Evolutionary conservation across 257 asterid genomes (phyloP), one percentile per base, ranked within the genome.

Genomic region (Salvia splendens): DNA sequence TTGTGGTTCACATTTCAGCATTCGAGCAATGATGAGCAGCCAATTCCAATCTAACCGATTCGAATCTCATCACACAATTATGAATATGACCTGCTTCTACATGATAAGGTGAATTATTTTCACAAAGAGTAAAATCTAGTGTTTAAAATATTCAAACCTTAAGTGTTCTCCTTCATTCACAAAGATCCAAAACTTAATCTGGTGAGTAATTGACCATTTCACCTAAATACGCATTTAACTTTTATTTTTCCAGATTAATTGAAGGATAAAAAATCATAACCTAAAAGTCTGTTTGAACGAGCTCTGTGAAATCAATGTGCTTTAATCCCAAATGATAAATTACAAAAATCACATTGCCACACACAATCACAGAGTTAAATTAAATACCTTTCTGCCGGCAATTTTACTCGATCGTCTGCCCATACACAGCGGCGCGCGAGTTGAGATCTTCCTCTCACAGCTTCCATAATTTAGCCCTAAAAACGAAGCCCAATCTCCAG

Each of bases 381-480:
- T 2, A 10, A 42, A 6, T 74, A 89, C 98, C 97, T 92, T 92
- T 83, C 98, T 84, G 55, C 93, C 92, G 56, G 96, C 98, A 79
- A 92, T 89, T 81, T 92, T 92, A 80, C 87, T 73, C 70, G 96
- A 89, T 51, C 95, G 95, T 66, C 98, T 76, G 28, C 98, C 98
- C 98, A 92, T 92, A 87, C 83, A 84, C 54, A 89, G 78, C 20
- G 89, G 87, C 61, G 82, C 65, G 71, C 47, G 78, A 75, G 97
- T 87, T 67, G 86, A 84, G 74, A 92, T 82, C 64, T 83, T 80
- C 76, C 95, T 75, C 47, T 54, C 73, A 2, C 74, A 78, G 72
- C 54, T 75, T 33, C 79, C 84, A 83, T 64, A 36, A 41, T 78
- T 79, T 59, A 67, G 73, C 60, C 80, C 83, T 61, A 55, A 16